Evolutionary conservation across 1,284 basidiomycete species (phyloP), one percentile per base, ranked within the genome.

Genomic region (Golubevia sp.): DNA sequence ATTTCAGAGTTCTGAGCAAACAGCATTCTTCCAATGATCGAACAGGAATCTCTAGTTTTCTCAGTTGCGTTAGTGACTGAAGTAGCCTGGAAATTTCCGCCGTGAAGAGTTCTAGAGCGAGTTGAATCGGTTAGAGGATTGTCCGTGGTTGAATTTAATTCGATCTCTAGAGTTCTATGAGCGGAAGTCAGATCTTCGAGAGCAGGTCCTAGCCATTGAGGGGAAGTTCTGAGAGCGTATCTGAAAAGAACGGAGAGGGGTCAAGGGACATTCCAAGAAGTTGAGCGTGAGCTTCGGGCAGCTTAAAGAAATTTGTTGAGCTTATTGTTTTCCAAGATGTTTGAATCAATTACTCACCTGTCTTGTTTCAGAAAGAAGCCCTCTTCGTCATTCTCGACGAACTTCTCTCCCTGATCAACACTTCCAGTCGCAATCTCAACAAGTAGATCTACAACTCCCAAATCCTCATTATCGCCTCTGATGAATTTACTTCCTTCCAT

Each of bases 111-210:
- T 8, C 13, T 51, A 21, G 13, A 25, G n/a, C 49, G 27, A 49
- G n/a, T 25, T 15, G 44, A 51, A 13, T 44, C 44, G 5, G 20
- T 6, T 23, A 48, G 24, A 3, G 74, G 74, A 62, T 76, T 76
- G 51, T 76, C 74, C 49, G 74, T 74, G 55, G 71, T 70, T 23
- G 59, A 61, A 67, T 76, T 76, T 61, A 76, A 69, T 61, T 76
- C 71, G 24, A 72, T 70, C 49, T 70, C 64, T 25, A 76, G 57
- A 15, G 63, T 68, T 26, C 61, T 53, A 56, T 69, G 71, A 30
- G 74, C 74, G 21, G 67, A 66, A 15, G 71, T 64, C 23, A 76
- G 68, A 53, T 76, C 74, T 55, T 76, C 74, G 15, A 76, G 57
- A 25, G 65, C 64, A 2, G 74, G 74, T 1, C 74, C 74, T 51